These are phyloP conservation scores for Hsuehochloa calcarea DNA, from an alignment of 176 grass and related monocot species.

Conservation along the genomic window DNA sequence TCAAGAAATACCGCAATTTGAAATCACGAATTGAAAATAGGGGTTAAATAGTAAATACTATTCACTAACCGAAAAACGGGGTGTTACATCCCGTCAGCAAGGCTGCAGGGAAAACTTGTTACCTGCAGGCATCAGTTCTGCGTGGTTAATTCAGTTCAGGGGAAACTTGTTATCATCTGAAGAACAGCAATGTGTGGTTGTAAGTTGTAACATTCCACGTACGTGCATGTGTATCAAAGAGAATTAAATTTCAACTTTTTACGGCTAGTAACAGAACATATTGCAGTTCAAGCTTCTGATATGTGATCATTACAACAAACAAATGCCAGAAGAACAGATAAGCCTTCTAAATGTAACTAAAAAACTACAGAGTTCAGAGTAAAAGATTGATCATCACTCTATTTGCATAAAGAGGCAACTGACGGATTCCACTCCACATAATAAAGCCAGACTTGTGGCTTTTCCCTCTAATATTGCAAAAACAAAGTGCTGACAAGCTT, in stretches of 20 bases:
- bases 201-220: too few species aligned
- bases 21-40: too few species aligned
- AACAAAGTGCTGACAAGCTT: neutral
- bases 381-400: neutral
- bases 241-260: neutral
- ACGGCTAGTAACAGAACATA: neutral
- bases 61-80: too few species aligned
- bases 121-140: too few species aligned
- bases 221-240: neutral
- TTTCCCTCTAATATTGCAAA: neutral
- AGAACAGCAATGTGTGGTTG: too few species aligned
- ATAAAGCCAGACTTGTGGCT: neutral
- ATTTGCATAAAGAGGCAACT: neutral
- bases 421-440: neutral
- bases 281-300: neutral
- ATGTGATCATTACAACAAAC: neutral
- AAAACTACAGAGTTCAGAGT: neutral
- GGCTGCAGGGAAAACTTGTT: too few species aligned
- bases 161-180: too few species aligned
- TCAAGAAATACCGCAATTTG: too few species aligned
- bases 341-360: neutral
- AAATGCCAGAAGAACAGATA: neutral
- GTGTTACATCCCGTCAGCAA: too few species aligned
- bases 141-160: too few species aligned
- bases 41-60: too few species aligned